phyloP scores from a whole-genome alignment of 805 yeast genomes.

The Zygoascus flipseniorum region DNA sequence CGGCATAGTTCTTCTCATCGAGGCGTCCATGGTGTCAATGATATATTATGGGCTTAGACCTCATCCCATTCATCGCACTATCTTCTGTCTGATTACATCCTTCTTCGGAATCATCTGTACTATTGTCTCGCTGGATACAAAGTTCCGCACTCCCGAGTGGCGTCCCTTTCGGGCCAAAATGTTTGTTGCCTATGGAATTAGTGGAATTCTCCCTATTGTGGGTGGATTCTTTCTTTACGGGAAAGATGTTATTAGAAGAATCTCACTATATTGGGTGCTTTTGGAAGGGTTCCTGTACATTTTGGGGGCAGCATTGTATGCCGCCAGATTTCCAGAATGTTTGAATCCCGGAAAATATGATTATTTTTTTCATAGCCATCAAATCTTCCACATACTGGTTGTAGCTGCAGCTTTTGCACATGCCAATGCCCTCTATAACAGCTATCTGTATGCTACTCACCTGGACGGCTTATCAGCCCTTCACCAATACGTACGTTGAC shows the following conservation, averaged over 20 bases:
- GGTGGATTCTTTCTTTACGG: conserved; percentile 48
- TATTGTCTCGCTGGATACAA: conserved; percentile 51
- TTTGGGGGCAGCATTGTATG: conserved; percentile 72
- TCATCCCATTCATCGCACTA: conserved; percentile 23
- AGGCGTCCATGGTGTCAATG: conserved; percentile 51
- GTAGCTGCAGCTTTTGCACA: conserved; percentile 72
- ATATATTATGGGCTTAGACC: conserved; percentile 40
- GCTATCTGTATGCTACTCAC: conserved; percentile 46
- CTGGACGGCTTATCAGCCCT: neutral
- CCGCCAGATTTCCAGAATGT: conserved; percentile 70
- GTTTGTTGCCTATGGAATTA: conserved; percentile 73
- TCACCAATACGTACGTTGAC: neutral
- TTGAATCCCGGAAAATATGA: conserved; percentile 57
- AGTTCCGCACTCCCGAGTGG: conserved; percentile 62
- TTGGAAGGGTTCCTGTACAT: conserved; percentile 71
- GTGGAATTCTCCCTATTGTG: conserved; percentile 63
- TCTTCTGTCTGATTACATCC: conserved; percentile 32
- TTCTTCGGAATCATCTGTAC: conserved; percentile 55
- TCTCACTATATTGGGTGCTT: conserved; percentile 54
- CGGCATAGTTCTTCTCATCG: conserved; percentile 62
- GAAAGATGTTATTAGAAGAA: conserved; percentile 38
- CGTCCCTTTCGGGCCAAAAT: conserved; percentile 68
- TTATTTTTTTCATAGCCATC: conserved; percentile 74
- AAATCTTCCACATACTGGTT: conserved; percentile 70
- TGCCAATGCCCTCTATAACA: conserved; percentile 49